Evolutionary conservation across 208 protist genomes (phyloP).

Genomic region (Trypanosoma mega): DNA sequence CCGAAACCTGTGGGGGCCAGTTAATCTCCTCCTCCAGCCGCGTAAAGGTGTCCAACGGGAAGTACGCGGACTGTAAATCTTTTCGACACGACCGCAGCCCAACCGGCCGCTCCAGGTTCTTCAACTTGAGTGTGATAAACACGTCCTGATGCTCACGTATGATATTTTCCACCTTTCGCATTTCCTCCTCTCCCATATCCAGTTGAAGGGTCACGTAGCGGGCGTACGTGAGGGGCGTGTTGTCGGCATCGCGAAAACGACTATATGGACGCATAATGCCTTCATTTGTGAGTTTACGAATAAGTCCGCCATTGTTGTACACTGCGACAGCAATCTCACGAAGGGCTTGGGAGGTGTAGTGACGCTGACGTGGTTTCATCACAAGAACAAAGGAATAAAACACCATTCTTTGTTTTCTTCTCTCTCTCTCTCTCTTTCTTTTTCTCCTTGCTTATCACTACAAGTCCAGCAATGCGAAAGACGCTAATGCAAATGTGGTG

Average conservation of each 20-base stretch:
- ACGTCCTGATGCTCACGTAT: constrained; percentile 84
- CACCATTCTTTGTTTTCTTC: constrained; percentile 42
- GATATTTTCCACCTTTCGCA: constrained; percentile 73
- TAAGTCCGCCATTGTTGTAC: constrained; percentile 79
- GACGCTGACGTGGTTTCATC: constrained; percentile 78
- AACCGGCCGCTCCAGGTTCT: constrained; percentile 68
- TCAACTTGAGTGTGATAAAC: constrained; percentile 67
- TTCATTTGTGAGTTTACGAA: constrained; percentile 83
- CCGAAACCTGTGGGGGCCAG: constrained; percentile 85
- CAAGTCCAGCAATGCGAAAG: no score
- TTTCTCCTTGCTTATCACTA: background rate
- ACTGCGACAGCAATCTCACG: constrained; percentile 71
- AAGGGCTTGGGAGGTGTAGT: constrained; percentile 71
- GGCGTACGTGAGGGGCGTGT: constrained; percentile 74
- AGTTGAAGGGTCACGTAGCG: constrained; percentile 85
- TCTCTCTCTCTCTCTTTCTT: background rate
- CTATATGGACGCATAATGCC: constrained; percentile 88
- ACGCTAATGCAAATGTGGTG: no score
- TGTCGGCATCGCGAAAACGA: constrained; percentile 78
- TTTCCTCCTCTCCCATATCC: constrained; percentile 84
- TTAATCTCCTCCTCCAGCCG: constrained; percentile 89
- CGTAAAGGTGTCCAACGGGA: constrained; percentile 86
- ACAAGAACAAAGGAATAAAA: constrained; percentile 87
- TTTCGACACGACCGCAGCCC: constrained; percentile 35
- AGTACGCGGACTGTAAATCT: constrained; percentile 58